These are phyloP conservation scores for Apophysomyces sp. DNA, from an alignment of 371 early-diverging fungal species.

Conservation along the genomic window DNA sequence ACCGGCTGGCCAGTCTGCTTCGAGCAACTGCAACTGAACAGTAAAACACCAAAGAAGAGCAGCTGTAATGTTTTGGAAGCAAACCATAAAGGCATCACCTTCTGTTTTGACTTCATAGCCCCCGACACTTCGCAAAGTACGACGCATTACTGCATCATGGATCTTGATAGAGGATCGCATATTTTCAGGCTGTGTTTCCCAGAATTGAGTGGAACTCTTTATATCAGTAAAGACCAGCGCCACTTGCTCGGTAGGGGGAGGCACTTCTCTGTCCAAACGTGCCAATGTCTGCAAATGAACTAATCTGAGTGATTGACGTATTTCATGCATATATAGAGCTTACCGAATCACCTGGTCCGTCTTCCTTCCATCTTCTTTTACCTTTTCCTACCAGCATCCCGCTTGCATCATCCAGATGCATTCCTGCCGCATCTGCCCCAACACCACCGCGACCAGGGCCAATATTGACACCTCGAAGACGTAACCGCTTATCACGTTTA, in stretches of 20 bases:
- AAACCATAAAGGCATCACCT: conserved; percentile 97
- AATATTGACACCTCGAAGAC: conserved; percentile 24
- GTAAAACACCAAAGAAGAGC: conserved; percentile 92
- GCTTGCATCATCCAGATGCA: conserved; percentile 27
- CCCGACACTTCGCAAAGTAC: conserved; percentile 78
- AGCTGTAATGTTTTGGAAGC: conserved; percentile 83
- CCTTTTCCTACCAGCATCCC: conserved; percentile 34
- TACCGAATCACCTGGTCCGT: conserved; percentile 58
- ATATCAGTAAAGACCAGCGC: conserved; percentile 96
- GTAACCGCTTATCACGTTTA: conserved; percentile 37
- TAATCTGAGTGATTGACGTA: not conserved
- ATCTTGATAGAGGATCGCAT: conserved; percentile 91
- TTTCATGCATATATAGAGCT: conserved; percentile 1
- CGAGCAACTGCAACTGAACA: conserved; percentile 82
- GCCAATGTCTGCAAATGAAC: conserved; percentile 50
- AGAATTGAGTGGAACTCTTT: conserved; percentile 91
- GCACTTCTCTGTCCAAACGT: conserved; percentile 73
- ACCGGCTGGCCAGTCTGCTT: conserved; percentile 92
- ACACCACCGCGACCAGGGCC: conserved; percentile 23
- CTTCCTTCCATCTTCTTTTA: conserved; percentile 48
- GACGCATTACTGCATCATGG: conserved; percentile 87
- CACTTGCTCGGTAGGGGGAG: conserved; percentile 85
- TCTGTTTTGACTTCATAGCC: conserved; percentile 98
- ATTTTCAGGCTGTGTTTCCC: conserved; percentile 85
- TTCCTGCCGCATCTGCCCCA: conserved; percentile 18